Evolutionary conservation across 2,329 filamentous ascomycete species (phyloP).

Genomic region (Ophiostoma sp.): DNA sequence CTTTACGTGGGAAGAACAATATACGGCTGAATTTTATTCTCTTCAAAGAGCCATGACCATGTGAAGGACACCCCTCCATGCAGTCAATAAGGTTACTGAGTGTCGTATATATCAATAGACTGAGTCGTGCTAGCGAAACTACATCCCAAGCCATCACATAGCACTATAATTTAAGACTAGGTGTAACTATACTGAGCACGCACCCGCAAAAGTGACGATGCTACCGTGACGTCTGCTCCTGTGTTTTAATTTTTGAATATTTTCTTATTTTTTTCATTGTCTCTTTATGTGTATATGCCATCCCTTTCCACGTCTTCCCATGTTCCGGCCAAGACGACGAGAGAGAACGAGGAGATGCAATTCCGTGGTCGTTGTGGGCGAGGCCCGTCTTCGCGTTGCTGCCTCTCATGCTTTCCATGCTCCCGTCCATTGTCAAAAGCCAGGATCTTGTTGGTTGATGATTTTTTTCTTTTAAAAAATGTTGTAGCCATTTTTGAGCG

Average conservation of each 20-base stretch:
- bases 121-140: too few species aligned
- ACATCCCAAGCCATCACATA: too few species aligned
- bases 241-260: background rate
- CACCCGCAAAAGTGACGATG: too few species aligned
- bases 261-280: constrained; percentile 4
- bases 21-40: too few species aligned
- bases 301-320: background rate
- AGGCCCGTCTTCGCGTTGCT: background rate
- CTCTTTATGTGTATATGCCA: background rate
- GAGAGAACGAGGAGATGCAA: background rate
- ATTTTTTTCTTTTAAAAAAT: constrained; percentile 11
- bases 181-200: too few species aligned
- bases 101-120: too few species aligned
- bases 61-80: too few species aligned
- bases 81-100: too few species aligned
- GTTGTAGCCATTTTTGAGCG: constrained; percentile 18
- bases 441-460: background rate
- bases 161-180: too few species aligned
- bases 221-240: background rate
- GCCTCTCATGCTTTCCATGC: background rate
- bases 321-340: background rate
- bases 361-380: background rate
- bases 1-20: too few species aligned
- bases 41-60: too few species aligned
- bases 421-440: background rate